A percentile compares a stretch with the other conserved stretches of the same genome.
Conservation (phyloP, 306 rosid genomes). For the Comarum palustre region DNA sequence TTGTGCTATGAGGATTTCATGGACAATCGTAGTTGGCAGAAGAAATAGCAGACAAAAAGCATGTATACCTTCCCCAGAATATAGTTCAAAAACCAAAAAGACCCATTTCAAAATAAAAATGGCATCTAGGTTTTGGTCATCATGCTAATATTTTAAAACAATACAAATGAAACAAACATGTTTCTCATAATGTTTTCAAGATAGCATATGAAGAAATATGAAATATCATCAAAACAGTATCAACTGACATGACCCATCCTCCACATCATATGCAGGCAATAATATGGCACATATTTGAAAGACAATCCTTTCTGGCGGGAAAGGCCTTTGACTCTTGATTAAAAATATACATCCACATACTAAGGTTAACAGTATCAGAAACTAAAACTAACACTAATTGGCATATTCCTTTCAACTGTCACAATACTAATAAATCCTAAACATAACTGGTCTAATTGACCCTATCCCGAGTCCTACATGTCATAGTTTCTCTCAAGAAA, state of each 20-base stretch:
- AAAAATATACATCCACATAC: slow-evolving; percentile 36
- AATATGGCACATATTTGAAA: slow-evolving; percentile 6
- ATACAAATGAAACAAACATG: neutral
- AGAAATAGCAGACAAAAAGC: neutral
- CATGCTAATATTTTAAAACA: neutral
- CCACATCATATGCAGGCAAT: slow-evolving; percentile 10
- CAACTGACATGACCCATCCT: neutral
- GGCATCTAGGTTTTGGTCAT: neutral
- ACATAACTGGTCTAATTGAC: slow-evolving; percentile 1
- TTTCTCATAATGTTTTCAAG: too few relatives aligned
- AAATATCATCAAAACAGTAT: too few relatives aligned
- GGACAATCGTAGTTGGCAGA: neutral
- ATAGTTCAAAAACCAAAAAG: neutral
- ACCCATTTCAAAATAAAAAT: neutral
- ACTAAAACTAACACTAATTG: slow-evolving; percentile 8
- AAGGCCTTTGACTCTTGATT: slow-evolving; percentile 16
- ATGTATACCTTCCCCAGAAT: neutral
- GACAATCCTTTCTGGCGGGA: slow-evolving; percentile 3
- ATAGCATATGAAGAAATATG: too few relatives aligned
- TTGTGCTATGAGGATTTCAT: slow-evolving; percentile 3
- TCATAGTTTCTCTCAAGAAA: slow-evolving; percentile 16
- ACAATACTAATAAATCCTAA: slow-evolving; percentile 15
- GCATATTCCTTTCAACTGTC: slow-evolving; percentile 11
- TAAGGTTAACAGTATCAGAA: slow-evolving; percentile 13
- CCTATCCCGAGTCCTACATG: slow-evolving; percentile 12